phyloP scores from a whole-genome alignment of 441 rosid genomes.

The Theobroma grandiflorum region DNA sequence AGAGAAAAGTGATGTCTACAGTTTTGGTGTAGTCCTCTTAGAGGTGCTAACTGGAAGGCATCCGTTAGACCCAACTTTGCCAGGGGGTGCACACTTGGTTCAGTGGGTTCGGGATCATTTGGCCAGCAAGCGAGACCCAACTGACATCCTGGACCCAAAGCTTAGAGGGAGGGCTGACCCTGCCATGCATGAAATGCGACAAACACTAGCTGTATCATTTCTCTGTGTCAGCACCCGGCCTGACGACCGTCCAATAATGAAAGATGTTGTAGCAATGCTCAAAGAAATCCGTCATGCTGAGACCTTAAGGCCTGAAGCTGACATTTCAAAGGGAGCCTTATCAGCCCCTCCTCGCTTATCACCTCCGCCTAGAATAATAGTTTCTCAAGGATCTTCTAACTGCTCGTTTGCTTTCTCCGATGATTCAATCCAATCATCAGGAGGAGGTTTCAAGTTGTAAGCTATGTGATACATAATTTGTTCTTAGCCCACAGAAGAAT shows the following conservation, averaged over 20 bases:
- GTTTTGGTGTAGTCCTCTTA: constrained; percentile 80
- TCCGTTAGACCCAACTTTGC: constrained; percentile 86
- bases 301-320: constrained; percentile 50
- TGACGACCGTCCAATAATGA: constrained; percentile 84
- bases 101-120: constrained; percentile 89
- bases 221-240: constrained; percentile 71
- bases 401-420: constrained; percentile 82
- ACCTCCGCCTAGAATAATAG: constrained; percentile 49
- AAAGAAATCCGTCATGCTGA: constrained; percentile 80
- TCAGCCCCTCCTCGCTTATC: constrained; percentile 42
- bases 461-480: constrained; percentile 12
- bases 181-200: constrained; percentile 90
- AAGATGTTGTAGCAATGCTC: constrained; percentile 92
- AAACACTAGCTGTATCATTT: constrained; percentile 85
- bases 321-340: constrained; percentile 47
- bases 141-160: constrained; percentile 72
- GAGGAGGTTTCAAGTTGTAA: constrained; percentile 7
- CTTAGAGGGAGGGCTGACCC: constrained; percentile 87
- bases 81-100: constrained; percentile 79
- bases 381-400: constrained; percentile 71
- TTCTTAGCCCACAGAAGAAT: constrained; percentile 28
- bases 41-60: constrained; percentile 92
- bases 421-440: constrained; percentile 51
- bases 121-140: constrained; percentile 64
- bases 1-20: constrained; percentile 90